Evolutionary conservation across 148 eudicot species (phyloP).

Genomic region (Mesembryanthemum crystallinum): DNA sequence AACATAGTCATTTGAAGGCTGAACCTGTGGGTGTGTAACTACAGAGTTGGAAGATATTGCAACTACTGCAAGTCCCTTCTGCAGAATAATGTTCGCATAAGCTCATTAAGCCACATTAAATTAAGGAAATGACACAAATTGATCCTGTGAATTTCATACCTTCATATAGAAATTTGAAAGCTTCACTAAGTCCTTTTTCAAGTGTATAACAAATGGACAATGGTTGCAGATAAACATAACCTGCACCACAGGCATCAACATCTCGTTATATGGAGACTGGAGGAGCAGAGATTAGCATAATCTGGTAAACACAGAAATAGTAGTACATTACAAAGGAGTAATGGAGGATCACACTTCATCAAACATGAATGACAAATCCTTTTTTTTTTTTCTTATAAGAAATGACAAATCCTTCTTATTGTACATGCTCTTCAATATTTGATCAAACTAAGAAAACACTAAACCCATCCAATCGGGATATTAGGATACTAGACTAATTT

Average conservation of each 20-base stretch:
- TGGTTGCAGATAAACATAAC: slow-evolving; percentile 99
- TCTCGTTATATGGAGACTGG: neutral
- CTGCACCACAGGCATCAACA: slow-evolving; percentile 38
- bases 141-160: slow-evolving; percentile 35
- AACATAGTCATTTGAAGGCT: slow-evolving; percentile 28
- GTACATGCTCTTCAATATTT: no score
- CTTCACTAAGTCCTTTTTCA: slow-evolving; percentile 83
- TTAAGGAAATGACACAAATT: slow-evolving; percentile 3
- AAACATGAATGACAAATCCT: neutral
- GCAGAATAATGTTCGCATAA: slow-evolving; percentile 29
- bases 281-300: neutral
- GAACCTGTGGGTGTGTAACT: slow-evolving; percentile 87
- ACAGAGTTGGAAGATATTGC: slow-evolving; percentile 96
- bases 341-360: neutral
- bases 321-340: neutral
- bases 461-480: no score
- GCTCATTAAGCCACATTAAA: slow-evolving; percentile 10
- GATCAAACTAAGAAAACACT: neutral
- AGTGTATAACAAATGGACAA: slow-evolving; percentile 87
- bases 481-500: no score
- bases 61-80: slow-evolving; percentile 97
- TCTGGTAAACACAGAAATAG: neutral
- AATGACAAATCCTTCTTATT: neutral
- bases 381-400: no score
- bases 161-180: slow-evolving; percentile 83